Base-by-base conservation (phyloP, 106 monocot genomes). In the Iris macrosiphon region DNA sequence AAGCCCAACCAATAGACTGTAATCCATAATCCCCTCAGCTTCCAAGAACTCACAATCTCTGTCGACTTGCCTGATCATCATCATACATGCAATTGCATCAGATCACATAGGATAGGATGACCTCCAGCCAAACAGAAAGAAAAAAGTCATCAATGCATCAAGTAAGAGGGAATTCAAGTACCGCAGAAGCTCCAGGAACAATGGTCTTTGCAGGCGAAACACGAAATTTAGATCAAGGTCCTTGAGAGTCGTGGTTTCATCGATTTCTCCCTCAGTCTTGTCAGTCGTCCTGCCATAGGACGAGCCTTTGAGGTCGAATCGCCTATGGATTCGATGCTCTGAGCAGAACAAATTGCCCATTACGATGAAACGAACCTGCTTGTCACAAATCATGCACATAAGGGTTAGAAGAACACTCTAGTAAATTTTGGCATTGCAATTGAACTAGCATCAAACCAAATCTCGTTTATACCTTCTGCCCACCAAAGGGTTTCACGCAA, bases 21-120 rank as follows among this genome's bases (percentile, higher is more conserved):
- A 92, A 57, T 92, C 91, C 91, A 92, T 92, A 14, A 92, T 92
- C 33, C 82, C 73, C 49, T 82, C 91, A 31, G 75, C 53, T 79
- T 92, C 91, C 70, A 92, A 46, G 39, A 92, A 92, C 52, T 82
- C 70, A 60, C 91, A 92, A 60, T 92, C 91, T 30, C 69, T 65
- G 45, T 82, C 79, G 12, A 85, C 71, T 71, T 92, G 85, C 47
- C 91, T 92, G 50, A 30, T 28, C 0, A 52, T 28, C 15, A 11
- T 51, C 12, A 39, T 17, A 47, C 14, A 65, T 39, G 28, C 18
- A 40, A 10, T 14, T 35, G 54, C 19, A 55, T 55, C 19, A 35
- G 34, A 55, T 31, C 29, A 29, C 6, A 29, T 10, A 26, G 12
- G 29, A 26, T 13, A 52, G 9, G 25, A 25, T 0, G 25, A 2